A percentile compares a stretch with the other conserved stretches of the same genome.
Conservation (phyloP, 176 grass and related monocot genomes). For the Musa schizocarpa region DNA sequence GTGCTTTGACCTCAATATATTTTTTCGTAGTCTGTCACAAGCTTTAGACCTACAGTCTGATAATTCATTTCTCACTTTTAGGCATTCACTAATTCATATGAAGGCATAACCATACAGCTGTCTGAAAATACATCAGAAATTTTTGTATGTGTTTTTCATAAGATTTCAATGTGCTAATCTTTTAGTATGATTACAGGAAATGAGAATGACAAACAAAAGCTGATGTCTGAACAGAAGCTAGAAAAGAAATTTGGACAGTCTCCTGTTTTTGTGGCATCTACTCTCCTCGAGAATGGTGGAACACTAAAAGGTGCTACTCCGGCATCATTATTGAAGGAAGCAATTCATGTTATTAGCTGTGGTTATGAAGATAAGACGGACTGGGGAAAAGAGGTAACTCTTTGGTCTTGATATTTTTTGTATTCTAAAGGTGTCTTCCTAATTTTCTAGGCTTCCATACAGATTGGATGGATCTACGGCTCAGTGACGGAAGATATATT, state of each 20-base stretch:
- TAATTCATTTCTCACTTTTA: too few relatives aligned
- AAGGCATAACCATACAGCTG: background rate
- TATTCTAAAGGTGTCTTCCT: background rate
- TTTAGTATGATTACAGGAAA: constrained; percentile 25
- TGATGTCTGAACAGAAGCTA: constrained; percentile 47
- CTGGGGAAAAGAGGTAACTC: constrained; percentile 60
- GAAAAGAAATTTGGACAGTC: constrained; percentile 76
- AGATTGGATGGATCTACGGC: constrained; percentile 78
- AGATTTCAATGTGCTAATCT: background rate
- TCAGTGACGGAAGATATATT: constrained; percentile 72
- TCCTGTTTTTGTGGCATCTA: constrained; percentile 69
- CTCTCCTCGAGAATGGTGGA: constrained; percentile 58
- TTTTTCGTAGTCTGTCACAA: too few relatives aligned
- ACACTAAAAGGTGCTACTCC: constrained; percentile 37
- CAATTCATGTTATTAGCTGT: constrained; percentile 64
- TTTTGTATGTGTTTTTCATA: background rate
- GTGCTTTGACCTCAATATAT: background rate
- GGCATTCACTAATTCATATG: background rate
- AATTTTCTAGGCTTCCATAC: constrained; percentile 11
- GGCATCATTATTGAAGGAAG: constrained; percentile 32
- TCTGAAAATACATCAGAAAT: background rate
- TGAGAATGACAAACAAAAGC: constrained; percentile 35
- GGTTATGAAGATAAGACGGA: constrained; percentile 70
- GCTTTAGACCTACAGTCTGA: too few relatives aligned
- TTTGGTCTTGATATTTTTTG: background rate